These are phyloP conservation scores for Ophiostoma quercus DNA, from an alignment of 2,329 filamentous ascomycete species.

Conservation along the genomic window DNA sequence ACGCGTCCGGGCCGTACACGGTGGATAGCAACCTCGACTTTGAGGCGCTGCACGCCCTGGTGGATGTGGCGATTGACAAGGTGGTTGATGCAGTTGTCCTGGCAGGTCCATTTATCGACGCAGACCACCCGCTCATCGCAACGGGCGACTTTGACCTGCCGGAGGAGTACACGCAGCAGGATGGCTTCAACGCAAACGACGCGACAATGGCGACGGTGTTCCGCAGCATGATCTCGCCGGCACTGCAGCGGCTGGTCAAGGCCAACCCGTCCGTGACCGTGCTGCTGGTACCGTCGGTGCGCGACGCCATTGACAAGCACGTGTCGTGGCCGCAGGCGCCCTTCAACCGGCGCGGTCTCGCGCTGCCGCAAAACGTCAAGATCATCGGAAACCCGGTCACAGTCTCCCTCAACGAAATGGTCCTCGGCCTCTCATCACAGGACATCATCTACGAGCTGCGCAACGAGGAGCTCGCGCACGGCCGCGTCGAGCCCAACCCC, in stretches of 20 bases:
- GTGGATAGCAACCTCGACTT: constrained; percentile 89
- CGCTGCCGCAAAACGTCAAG: constrained; percentile 68
- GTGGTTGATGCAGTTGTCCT: constrained; percentile 76
- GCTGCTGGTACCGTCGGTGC: constrained; percentile 74
- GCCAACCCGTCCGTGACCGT: constrained; percentile 74
- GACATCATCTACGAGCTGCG: constrained; percentile 79
- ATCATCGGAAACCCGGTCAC: constrained; percentile 89
- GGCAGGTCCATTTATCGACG: constrained; percentile 81
- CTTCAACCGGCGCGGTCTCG: constrained; percentile 65
- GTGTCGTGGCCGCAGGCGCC: constrained; percentile 72
- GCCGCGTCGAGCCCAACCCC: constrained; percentile 49
- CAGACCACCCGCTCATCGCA: constrained; percentile 83
- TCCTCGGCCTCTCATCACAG: constrained; percentile 75
- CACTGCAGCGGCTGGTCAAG: constrained; percentile 63
- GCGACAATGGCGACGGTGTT: constrained; percentile 80
- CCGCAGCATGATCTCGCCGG: constrained; percentile 68
- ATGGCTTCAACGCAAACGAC: constrained; percentile 63
- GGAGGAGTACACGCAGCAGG: neutral
- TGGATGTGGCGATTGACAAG: constrained; percentile 66
- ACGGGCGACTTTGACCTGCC: constrained; percentile 73
- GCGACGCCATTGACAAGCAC: constrained; percentile 75
- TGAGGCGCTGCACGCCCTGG: constrained; percentile 76
- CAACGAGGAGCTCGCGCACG: constrained; percentile 63
- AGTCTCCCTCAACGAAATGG: constrained; percentile 78
- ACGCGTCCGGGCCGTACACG: constrained; percentile 85